Conservation (phyloP, 2,329 filamentous ascomycete genomes). For the Xylaria hypoxylon region DNA sequence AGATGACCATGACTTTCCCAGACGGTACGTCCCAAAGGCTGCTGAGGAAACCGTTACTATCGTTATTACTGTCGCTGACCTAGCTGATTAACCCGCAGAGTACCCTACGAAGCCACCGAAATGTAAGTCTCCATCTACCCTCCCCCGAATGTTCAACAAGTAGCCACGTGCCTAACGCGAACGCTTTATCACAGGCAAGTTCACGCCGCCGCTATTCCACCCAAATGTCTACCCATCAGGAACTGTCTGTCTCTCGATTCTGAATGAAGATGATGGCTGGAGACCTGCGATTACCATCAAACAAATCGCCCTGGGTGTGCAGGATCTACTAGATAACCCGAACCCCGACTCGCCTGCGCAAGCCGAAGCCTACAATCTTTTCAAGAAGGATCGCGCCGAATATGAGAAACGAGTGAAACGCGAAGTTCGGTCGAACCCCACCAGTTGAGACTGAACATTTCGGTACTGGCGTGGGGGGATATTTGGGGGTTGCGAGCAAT, state of each 20-base stretch:
- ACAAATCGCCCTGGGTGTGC: constrained; percentile 95
- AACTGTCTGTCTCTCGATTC: constrained; percentile 94
- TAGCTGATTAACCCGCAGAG: constrained; percentile 65
- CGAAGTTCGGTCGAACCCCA: constrained; percentile 89
- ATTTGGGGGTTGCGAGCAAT: constrained; percentile 22
- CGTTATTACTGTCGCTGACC: constrained; percentile 27
- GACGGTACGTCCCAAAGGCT: constrained; percentile 74
- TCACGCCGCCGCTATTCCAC: constrained; percentile 94
- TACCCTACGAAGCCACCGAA: constrained; percentile 99
- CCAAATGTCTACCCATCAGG: constrained; percentile 99
- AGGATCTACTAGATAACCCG: constrained; percentile 94
- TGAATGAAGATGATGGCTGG: constrained; percentile 99
- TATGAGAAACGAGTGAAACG: constrained; percentile 91
- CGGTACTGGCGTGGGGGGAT: constrained; percentile 1
- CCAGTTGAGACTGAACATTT: constrained; percentile 51
- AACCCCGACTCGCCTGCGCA: constrained; percentile 98
- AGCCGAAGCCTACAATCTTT: constrained; percentile 96
- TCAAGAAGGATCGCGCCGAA: constrained; percentile 86
- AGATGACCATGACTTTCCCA: constrained; percentile 90
- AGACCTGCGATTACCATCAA: constrained; percentile 98
- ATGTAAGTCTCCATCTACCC: constrained; percentile 71
- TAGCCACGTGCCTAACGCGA: constrained; percentile 26
- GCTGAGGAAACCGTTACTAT: background rate
- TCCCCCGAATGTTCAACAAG: background rate
- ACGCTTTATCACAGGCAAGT: constrained; percentile 77